Evolutionary conservation across 2,329 filamentous ascomycete species (phyloP).

Genomic region (Penicillium fuscoglaucum): DNA sequence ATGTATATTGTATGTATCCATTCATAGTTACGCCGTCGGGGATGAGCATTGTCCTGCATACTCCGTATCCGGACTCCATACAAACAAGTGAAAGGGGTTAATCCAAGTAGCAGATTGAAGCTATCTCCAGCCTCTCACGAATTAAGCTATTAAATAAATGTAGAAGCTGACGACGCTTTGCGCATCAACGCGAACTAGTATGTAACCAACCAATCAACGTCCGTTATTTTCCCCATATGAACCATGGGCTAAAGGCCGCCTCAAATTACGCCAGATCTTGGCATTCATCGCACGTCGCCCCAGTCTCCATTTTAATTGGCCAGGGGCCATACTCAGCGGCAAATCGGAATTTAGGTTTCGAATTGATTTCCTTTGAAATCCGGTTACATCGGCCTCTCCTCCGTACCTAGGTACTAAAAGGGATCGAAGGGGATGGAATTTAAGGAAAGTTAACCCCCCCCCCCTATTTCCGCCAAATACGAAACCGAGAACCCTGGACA

Average conservation of each 20-base stretch:
- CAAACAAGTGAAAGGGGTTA: background rate
- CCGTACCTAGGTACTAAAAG: no score
- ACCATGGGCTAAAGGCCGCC: conserved; percentile 4
- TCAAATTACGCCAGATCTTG: conserved; percentile 9
- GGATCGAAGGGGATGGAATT: conserved; percentile 6
- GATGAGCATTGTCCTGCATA: background rate
- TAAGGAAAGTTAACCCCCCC: background rate
- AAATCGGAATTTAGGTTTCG: background rate
- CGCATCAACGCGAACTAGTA: background rate
- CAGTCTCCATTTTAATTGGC: background rate
- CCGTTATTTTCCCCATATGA: background rate
- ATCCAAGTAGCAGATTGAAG: background rate
- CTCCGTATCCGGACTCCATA: background rate
- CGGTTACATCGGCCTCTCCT: no score
- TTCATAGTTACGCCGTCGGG: background rate
- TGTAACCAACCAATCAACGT: background rate
- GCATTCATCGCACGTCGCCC: background rate
- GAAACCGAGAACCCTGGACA: background rate
- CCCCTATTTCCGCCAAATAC: conserved; percentile 2
- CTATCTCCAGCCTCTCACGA: background rate
- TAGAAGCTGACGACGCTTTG: conserved; percentile 9
- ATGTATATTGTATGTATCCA: background rate
- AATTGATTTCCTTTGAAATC: background rate
- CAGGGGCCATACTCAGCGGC: background rate
- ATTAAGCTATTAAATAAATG: background rate